These are phyloP conservation scores for Mortierella sp. DNA, from an alignment of 371 early-diverging fungal genomes.

Conservation along the genomic window DNA sequence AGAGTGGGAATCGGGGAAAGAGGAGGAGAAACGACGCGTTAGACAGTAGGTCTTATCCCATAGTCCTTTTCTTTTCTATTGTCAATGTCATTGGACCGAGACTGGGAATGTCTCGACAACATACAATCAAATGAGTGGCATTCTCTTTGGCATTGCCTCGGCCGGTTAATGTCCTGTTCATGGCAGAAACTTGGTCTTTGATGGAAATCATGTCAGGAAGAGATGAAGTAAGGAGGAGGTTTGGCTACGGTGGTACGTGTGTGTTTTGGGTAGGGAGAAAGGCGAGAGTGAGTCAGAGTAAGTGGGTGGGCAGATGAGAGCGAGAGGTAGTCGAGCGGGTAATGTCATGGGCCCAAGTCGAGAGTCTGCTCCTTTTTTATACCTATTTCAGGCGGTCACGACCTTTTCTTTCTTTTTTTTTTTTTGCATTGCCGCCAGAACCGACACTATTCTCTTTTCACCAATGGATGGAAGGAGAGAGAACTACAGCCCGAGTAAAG, in stretches of 20 bases:
- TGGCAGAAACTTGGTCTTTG: conserved; percentile 32
- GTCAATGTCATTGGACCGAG: not conserved
- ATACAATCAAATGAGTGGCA: conserved; percentile 47
- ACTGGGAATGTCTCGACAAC: not conserved
- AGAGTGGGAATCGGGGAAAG: not conserved
- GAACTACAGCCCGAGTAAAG: too few relatives aligned
- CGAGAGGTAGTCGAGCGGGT: too few relatives aligned
- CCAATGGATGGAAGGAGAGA: too few relatives aligned
- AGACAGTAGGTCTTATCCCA: not conserved
- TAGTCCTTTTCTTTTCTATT: not conserved
- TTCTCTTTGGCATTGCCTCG: conserved; percentile 36
- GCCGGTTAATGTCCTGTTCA: conserved; percentile 12
- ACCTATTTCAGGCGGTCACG: too few relatives aligned
- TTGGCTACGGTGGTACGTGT: not conserved
- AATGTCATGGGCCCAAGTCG: too few relatives aligned
- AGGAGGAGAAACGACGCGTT: not conserved
- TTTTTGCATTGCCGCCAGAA: not conserved
- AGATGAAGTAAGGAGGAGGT: not conserved
- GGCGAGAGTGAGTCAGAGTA: not conserved
- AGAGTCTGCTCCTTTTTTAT: too few relatives aligned
- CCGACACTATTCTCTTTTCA: too few relatives aligned
- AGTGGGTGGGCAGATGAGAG: too few relatives aligned
- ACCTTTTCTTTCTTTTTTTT: not conserved
- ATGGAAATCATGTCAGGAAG: conserved; percentile 36
- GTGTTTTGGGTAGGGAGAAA: not conserved